phyloP scores from a whole-genome alignment of 2,329 filamentous ascomycete species.

The Emydomyces testavorans region DNA sequence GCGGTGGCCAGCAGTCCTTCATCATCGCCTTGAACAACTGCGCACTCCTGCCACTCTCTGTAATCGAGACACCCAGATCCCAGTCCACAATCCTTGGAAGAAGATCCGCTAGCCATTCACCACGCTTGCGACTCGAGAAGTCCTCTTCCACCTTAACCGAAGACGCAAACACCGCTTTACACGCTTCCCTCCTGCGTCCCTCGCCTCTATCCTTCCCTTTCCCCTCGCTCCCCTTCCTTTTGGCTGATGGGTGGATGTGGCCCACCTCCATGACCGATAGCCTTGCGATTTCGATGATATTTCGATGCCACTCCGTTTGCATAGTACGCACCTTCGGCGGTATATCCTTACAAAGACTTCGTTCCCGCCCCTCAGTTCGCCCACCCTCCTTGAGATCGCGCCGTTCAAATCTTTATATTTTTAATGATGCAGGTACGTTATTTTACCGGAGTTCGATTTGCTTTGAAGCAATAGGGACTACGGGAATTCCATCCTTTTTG shows the following conservation, averaged over 20 bases:
- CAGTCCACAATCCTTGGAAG: background rate
- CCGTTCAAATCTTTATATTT: background rate
- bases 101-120: constrained; percentile 4
- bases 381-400: constrained; percentile 10
- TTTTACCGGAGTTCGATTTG: background rate
- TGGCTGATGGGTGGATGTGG: constrained; percentile 6
- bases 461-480: background rate
- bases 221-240: background rate
- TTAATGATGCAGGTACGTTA: constrained; percentile 12
- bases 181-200: background rate
- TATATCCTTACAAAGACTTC: constrained; percentile 22
- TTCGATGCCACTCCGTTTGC: constrained; percentile 31
- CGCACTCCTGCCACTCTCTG: background rate
- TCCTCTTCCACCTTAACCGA: background rate
- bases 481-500: background rate
- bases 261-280: constrained; percentile 12
- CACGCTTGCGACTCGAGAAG: constrained; percentile 7
- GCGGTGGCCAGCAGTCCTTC: background rate
- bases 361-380: constrained; percentile 20
- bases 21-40: constrained; percentile 4
- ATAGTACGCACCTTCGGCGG: constrained; percentile 23
- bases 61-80: background rate
- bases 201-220: background rate
- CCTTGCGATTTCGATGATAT: constrained; percentile 23
- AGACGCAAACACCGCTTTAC: background rate